Conservation (phyloP, 139 green algal genomes). For the Chlorella sp. region DNA sequence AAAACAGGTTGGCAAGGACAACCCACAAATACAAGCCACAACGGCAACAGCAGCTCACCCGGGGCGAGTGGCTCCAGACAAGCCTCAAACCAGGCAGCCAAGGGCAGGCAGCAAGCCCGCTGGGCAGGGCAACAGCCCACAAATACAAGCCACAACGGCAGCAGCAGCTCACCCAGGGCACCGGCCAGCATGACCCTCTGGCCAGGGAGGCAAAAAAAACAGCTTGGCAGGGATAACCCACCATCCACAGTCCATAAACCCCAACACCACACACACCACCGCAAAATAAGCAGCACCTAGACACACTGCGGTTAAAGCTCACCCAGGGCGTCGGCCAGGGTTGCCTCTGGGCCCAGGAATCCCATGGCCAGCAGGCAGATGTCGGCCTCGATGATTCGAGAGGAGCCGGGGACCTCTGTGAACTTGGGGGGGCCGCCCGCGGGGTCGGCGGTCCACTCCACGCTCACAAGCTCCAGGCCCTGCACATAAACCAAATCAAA, state of each 20-base stretch:
- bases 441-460: conserved; percentile 54
- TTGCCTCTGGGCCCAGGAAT: conserved; percentile 94
- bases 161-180: too few species aligned
- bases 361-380: conserved; percentile 96
- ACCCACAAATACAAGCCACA: too few species aligned
- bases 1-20: too few species aligned
- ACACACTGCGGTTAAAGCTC: not conserved
- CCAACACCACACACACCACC: not conserved
- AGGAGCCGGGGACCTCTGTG: conserved; percentile 73
- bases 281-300: not conserved
- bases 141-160: too few species aligned
- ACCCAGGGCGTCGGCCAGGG: conserved; percentile 74
- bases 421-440: conserved; percentile 62
- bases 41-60: too few species aligned
- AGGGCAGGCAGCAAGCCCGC: too few species aligned
- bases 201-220: not conserved
- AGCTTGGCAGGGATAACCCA: too few species aligned
- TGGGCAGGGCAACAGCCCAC: too few species aligned
- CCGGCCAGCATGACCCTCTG: not conserved
- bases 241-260: too few species aligned
- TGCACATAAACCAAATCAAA: too few species aligned
- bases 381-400: conserved; percentile 81
- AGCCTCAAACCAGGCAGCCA: too few species aligned
- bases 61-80: too few species aligned
- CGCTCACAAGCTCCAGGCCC: conserved; percentile 57